phyloP scores from a whole-genome alignment of 208 protist species.

The Trypanosoma platydactyli region DNA sequence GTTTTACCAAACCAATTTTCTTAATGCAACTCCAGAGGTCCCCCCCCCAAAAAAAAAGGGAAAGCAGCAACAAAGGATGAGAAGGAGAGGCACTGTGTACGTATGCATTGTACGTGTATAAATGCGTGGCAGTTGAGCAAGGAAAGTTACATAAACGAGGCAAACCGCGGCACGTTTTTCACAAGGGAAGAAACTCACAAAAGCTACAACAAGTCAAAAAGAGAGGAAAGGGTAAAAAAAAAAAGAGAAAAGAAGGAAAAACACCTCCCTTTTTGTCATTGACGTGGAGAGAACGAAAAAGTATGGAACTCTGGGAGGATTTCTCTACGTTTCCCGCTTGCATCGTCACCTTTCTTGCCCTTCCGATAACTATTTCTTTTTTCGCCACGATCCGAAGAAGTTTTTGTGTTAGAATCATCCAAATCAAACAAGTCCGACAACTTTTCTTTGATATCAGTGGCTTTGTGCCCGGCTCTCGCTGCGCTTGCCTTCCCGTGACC shows the following conservation, averaged over 20 bases:
- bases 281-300: not conserved
- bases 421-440: not conserved
- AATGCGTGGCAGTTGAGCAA: too few species aligned
- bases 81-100: too few species aligned
- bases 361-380: not conserved
- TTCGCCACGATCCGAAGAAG: not conserved
- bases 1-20: not conserved
- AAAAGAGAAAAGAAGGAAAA: conserved; percentile 4
- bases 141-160: too few species aligned
- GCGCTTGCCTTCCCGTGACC: not conserved
- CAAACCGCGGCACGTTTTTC: too few species aligned
- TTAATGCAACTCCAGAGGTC: not conserved
- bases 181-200: not conserved
- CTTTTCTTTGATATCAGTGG: not conserved
- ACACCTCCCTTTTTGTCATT: not conserved
- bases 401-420: not conserved
- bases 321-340: not conserved
- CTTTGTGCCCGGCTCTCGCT: not conserved
- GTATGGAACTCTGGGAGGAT: not conserved
- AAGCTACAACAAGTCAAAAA: not conserved
- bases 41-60: not conserved
- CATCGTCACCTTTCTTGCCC: not conserved
- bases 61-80: too few species aligned
- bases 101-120: too few species aligned
- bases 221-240: not conserved